These are phyloP conservation scores for Solanum aculeatissimum DNA, from an alignment of 305 asterid genomes.

Conservation along the genomic window DNA sequence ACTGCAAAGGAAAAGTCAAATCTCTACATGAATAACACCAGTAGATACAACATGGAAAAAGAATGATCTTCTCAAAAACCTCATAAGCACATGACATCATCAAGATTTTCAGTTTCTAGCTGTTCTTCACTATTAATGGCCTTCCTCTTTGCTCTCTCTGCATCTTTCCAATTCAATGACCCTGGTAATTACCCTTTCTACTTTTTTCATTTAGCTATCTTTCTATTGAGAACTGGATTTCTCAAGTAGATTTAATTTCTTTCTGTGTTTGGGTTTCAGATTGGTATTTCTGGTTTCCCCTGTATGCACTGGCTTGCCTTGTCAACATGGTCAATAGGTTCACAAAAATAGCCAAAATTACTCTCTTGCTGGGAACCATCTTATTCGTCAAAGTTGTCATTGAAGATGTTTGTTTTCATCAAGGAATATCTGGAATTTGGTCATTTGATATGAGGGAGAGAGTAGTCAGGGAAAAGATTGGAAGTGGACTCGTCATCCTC, in stretches of 20 bases:
- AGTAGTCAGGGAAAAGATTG: constrained; percentile 50
- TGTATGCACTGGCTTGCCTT: constrained; percentile 36
- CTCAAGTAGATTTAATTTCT: not conserved
- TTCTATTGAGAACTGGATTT: not conserved
- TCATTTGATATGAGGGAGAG: constrained; percentile 53
- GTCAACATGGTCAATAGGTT: constrained; percentile 39
- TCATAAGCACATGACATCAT: not conserved
- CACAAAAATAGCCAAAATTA: constrained; percentile 16
- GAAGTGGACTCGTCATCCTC: constrained; percentile 47
- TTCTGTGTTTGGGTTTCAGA: constrained; percentile 19
- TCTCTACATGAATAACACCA: not conserved
- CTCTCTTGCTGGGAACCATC: constrained; percentile 37
- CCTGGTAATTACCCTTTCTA: constrained; percentile 24
- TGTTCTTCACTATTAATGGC: constrained; percentile 46
- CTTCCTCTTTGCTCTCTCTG: constrained; percentile 46
- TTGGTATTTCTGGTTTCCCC: constrained; percentile 84
- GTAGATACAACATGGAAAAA: not conserved
- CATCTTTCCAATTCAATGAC: constrained; percentile 51
- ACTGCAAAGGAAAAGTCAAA: not conserved
- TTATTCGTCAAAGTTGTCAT: constrained; percentile 44
- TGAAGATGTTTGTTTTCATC: constrained; percentile 16
- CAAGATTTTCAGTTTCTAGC: constrained; percentile 3
- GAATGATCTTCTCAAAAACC: not conserved
- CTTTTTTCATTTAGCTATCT: not conserved
- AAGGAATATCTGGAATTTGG: constrained; percentile 29